phyloP scores from a whole-genome alignment of 2,329 filamentous ascomycete genomes.

The Nannizzia gypsea region DNA sequence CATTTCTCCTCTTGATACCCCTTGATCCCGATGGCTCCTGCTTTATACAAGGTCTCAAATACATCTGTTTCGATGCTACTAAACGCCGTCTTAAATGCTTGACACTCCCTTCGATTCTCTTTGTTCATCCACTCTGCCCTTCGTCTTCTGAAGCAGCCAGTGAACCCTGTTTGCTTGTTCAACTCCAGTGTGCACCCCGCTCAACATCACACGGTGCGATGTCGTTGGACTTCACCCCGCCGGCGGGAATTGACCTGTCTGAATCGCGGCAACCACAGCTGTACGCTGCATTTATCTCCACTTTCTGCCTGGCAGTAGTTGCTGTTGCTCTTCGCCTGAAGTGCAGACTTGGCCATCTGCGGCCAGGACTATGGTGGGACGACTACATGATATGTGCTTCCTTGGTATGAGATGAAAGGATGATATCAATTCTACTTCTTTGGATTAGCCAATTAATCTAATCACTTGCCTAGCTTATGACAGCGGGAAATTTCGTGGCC shows the following conservation, averaged over 20 bases:
- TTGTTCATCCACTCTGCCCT: background rate
- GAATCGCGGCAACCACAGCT: constrained; percentile 1
- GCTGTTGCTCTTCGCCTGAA: background rate
- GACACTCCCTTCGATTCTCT: background rate
- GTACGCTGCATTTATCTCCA: constrained; percentile 2
- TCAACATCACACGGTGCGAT: background rate
- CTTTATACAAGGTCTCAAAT: background rate
- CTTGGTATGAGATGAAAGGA: background rate
- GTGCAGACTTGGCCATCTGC: background rate
- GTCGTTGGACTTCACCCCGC: constrained; percentile 2
- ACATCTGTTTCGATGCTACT: background rate
- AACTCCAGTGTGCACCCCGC: background rate
- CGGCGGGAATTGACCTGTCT: background rate
- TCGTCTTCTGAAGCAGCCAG: background rate
- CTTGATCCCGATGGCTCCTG: background rate
- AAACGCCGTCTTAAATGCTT: background rate
- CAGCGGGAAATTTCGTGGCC: constrained; percentile 2
- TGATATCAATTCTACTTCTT: background rate
- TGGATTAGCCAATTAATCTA: background rate
- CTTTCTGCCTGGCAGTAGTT: background rate
- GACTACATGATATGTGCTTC: constrained; percentile 1
- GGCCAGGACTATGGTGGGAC: constrained; percentile 2
- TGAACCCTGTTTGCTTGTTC: background rate
- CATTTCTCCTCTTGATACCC: background rate
- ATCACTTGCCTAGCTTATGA: background rate